Evolutionary conservation across 2,329 filamentous ascomycete species (phyloP).

Genomic region (Dactylellina sp.): DNA sequence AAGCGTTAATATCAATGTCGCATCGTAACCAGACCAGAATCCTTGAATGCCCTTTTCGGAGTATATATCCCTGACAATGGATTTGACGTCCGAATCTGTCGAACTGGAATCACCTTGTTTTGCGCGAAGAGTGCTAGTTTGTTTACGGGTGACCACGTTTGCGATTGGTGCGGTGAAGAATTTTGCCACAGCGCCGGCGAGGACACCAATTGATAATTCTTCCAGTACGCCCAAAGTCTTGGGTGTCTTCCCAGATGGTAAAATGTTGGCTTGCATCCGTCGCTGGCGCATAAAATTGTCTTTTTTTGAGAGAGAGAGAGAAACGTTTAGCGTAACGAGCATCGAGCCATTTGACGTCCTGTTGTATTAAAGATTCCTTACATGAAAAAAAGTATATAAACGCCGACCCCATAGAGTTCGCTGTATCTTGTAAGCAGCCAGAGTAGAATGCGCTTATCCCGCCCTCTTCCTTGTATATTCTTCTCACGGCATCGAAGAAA

Average conservation of each 20-base stretch:
- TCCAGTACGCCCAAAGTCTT: constrained; percentile 72
- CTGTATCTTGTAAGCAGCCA: constrained; percentile 73
- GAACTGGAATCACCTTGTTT: constrained; percentile 60
- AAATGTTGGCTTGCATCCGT: constrained; percentile 64
- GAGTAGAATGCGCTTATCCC: constrained; percentile 75
- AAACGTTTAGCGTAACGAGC: too few relatives aligned
- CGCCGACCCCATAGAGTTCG: constrained; percentile 70
- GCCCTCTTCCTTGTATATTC: constrained; percentile 78
- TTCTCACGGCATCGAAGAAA: constrained; percentile 75
- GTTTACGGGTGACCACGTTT: constrained; percentile 84
- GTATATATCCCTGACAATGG: constrained; percentile 73
- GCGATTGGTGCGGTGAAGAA: constrained; percentile 82
- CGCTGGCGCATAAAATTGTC: constrained; percentile 66
- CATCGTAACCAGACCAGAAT: constrained; percentile 90
- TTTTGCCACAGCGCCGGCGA: constrained; percentile 80
- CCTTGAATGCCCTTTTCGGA: constrained; percentile 77
- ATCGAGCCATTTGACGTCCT: too few relatives aligned
- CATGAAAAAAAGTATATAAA: constrained; percentile 60
- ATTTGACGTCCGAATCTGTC: constrained; percentile 62
- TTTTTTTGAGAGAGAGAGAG: constrained; percentile 69
- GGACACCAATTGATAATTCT: constrained; percentile 78
- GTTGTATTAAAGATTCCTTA: constrained; percentile 43
- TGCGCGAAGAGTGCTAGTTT: constrained; percentile 69
- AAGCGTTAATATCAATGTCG: constrained; percentile 80
- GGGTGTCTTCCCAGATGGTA: constrained; percentile 34